A percentile compares a stretch with the other conserved stretches of the same genome.
Conservation (phyloP, 2,329 filamentous ascomycete genomes). For the Penicillium concentricum region DNA sequence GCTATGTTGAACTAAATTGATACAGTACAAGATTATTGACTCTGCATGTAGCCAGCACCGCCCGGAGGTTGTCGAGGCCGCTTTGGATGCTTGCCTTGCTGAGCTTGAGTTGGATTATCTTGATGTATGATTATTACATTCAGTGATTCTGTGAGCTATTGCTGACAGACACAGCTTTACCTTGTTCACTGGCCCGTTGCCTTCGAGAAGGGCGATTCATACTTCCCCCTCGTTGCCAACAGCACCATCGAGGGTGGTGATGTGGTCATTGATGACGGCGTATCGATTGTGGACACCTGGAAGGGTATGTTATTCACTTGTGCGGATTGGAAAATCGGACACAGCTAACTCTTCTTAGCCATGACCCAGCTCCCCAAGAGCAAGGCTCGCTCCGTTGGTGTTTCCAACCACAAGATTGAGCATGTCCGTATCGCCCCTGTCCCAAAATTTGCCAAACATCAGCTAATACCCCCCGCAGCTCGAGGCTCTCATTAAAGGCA, state of each 20-base stretch:
- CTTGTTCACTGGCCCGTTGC: constrained; percentile 50
- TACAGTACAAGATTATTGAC: constrained; percentile 1
- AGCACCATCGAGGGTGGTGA: constrained; percentile 40
- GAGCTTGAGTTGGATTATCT: constrained; percentile 56
- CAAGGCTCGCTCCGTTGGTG: constrained; percentile 44
- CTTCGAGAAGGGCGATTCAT: constrained; percentile 39
- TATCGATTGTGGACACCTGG: constrained; percentile 46
- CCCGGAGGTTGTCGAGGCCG: constrained; percentile 51
- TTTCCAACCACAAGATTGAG: constrained; percentile 43
- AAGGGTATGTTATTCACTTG: constrained; percentile 29
- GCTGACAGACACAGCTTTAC: constrained; percentile 32
- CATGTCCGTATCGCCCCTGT: constrained; percentile 27
- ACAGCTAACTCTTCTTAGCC: constrained; percentile 26
- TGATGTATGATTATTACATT: constrained; percentile 43
- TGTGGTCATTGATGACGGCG: constrained; percentile 46
- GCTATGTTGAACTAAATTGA: neutral
- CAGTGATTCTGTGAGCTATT: no score
- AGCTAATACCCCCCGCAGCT: constrained; percentile 33
- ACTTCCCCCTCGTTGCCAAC: constrained; percentile 48
- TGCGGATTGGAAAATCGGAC: neutral
- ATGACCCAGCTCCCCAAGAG: constrained; percentile 45
- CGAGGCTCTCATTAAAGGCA: constrained; percentile 55
- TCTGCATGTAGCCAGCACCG: constrained; percentile 39
- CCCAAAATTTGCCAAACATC: neutral
- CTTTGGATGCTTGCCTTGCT: constrained; percentile 51